Conservation (phyloP, 306 rosid genomes). For the Phaseolus lunatus region DNA sequence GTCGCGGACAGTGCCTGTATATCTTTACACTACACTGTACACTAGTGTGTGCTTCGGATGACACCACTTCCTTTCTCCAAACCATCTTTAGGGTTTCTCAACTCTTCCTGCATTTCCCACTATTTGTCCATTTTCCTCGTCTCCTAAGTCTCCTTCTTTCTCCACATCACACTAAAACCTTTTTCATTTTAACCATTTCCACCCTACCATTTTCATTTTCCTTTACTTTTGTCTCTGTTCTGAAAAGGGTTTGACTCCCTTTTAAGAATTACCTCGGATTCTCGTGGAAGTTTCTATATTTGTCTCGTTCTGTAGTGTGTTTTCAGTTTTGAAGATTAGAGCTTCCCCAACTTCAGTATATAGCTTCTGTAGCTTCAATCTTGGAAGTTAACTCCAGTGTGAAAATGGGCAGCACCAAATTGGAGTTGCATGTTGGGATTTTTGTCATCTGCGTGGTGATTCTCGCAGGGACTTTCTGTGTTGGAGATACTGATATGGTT, state of each 20-base stretch:
- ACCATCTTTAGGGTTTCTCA: slow-evolving; percentile 29
- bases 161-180: background rate
- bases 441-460: slow-evolving; percentile 56
- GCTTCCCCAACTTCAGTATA: slow-evolving; percentile 9
- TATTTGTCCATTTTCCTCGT: background rate
- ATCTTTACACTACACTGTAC: background rate
- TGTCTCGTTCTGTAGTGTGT: slow-evolving; percentile 23
- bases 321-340: slow-evolving; percentile 18
- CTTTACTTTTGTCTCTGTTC: background rate
- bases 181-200: background rate
- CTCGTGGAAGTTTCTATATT: slow-evolving; percentile 31
- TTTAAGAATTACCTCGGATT: slow-evolving; percentile 23
- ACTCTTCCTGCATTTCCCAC: background rate
- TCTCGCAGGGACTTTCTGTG: slow-evolving; percentile 51
- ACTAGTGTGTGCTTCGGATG: slow-evolving; percentile 2
- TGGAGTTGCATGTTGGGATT: slow-evolving; percentile 53
- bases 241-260: slow-evolving; percentile 41
- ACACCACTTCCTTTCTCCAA: background rate
- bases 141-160: slow-evolving; percentile 18
- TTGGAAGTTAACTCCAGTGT: slow-evolving; percentile 15
- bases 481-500: slow-evolving; percentile 66
- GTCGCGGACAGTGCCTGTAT: background rate
- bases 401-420: slow-evolving; percentile 57
- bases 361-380: background rate
- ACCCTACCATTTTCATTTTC: background rate